Evolutionary conservation across 306 rosid species (phyloP), one percentile per base, ranked within the genome.

Genomic region (Pachyrhizus erosus): DNA sequence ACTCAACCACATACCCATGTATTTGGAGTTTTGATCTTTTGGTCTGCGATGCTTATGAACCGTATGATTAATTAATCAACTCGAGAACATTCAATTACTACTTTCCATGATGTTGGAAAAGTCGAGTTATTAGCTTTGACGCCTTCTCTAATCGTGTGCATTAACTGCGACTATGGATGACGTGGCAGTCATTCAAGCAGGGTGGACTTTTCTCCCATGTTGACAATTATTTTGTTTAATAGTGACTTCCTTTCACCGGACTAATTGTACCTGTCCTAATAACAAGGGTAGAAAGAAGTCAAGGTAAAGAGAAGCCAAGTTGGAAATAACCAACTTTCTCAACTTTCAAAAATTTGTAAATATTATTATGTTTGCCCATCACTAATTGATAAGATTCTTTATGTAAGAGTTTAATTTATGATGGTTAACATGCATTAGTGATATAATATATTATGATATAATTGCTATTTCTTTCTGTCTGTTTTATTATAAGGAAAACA

Each of bases 61-160:
- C 66, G 82, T 21, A n/a, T 4, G 81, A 78, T 81, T 52, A 13
- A 42, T 18, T 3, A n/a, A 1, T 7, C 2, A 1, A 43, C 20
- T 7, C 46, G 9, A 34, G 13, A 31, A 55, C 39, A n/a, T 20
- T 0, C 69, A 39, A 0, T 39, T 4, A 62, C 58, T 46, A 40
- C 65, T 43, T 48, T 69, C 83, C 76, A 76, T 11, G 18, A 57
- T 42, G 45, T 57, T 82, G 46, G 46, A 76, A 76, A 64, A 17
- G 33, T 81, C 2, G 2, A 55, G 13, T 60, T 3, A 55, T 20
- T 60, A 9, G 20, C n/a, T 20, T 18, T 20, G 61, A 54, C 5
- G 9, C 23, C 13, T 18, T 18, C 12, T 54, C 0, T 54, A 9
- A 20, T 13, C 9, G 4, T 2, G 62, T 3, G 4, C 26, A 15